phyloP scores from a whole-genome alignment of 371 early-diverging fungal genomes.

The Phascolomyces articulosus region DNA sequence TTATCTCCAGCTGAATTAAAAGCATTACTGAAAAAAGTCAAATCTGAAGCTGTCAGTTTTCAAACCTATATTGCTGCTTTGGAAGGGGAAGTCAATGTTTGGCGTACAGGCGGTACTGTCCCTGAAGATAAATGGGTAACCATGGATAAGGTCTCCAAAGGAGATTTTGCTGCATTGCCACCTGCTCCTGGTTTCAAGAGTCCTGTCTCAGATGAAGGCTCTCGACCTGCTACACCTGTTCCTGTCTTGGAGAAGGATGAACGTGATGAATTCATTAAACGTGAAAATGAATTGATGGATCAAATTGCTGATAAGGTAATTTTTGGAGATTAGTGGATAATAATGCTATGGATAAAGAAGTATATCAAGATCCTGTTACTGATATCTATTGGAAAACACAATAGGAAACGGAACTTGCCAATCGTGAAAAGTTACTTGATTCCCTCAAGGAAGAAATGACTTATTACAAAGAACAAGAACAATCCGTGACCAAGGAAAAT shows the following conservation, averaged over 20 bases:
- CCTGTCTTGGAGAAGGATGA: conserved; percentile 82
- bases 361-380: no score
- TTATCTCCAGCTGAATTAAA: conserved; percentile 92
- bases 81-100: conserved; percentile 84
- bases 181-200: conserved; percentile 56
- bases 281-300: conserved; percentile 93
- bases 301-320: conserved; percentile 79
- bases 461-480: conserved; percentile 67
- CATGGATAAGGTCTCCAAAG: conserved; percentile 65
- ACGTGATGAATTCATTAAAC: conserved; percentile 88
- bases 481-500: conserved; percentile 67
- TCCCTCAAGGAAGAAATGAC: conserved; percentile 67
- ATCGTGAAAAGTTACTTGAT: conserved; percentile 58
- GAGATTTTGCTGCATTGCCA: conserved; percentile 45
- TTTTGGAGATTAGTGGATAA: background rate
- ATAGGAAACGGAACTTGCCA: conserved; percentile 64
- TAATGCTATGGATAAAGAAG: no score
- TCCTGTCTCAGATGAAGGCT: conserved; percentile 45
- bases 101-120: conserved; percentile 85
- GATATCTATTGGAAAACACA: no score
- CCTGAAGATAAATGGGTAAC: conserved; percentile 74
- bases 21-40: conserved; percentile 84
- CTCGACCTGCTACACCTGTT: conserved; percentile 80
- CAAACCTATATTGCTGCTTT: conserved; percentile 80
- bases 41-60: conserved; percentile 76